These are phyloP conservation scores for Jatropha multifida DNA, from an alignment of 441 rosid species.

Conservation along the genomic window DNA sequence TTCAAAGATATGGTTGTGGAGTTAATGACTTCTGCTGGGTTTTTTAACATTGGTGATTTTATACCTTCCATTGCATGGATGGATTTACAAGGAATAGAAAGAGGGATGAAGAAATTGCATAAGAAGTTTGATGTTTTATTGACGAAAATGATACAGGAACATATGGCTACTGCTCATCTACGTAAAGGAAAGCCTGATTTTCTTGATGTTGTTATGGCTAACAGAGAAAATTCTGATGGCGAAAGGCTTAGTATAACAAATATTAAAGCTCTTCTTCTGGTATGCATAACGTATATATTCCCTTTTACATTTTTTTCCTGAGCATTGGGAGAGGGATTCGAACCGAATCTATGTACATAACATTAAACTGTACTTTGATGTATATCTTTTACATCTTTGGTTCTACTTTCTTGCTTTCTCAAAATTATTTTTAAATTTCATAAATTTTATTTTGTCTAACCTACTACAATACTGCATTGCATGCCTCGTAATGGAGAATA, in stretches of 20 bases:
- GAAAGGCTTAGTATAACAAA: conserved; percentile 42
- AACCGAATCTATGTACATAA: too few relatives aligned
- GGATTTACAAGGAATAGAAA: conserved; percentile 64
- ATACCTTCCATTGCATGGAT: conserved; percentile 65
- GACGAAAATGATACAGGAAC: conserved; percentile 51
- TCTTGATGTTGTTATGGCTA: conserved; percentile 48
- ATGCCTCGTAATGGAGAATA: too few relatives aligned
- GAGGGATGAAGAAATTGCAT: conserved; percentile 59
- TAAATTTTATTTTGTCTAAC: too few relatives aligned
- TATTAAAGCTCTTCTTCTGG: conserved; percentile 64
- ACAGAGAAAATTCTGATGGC: conserved; percentile 32
- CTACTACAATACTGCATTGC: too few relatives aligned
- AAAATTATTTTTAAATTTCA: too few relatives aligned
- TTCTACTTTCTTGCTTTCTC: too few relatives aligned
- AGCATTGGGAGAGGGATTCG: too few relatives aligned
- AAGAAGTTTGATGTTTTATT: conserved; percentile 43
- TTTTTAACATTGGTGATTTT: conserved; percentile 59
- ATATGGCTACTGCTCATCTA: conserved; percentile 30
- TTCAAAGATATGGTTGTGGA: conserved; percentile 74
- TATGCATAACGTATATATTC: not conserved
- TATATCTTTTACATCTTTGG: too few relatives aligned
- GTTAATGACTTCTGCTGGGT: conserved; percentile 59
- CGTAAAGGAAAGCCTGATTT: conserved; percentile 50
- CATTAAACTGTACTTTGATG: too few relatives aligned
- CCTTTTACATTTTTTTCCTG: not conserved